Conservation (phyloP, 1,139 yeast genomes). For the Candida gigantensis region DNA sequence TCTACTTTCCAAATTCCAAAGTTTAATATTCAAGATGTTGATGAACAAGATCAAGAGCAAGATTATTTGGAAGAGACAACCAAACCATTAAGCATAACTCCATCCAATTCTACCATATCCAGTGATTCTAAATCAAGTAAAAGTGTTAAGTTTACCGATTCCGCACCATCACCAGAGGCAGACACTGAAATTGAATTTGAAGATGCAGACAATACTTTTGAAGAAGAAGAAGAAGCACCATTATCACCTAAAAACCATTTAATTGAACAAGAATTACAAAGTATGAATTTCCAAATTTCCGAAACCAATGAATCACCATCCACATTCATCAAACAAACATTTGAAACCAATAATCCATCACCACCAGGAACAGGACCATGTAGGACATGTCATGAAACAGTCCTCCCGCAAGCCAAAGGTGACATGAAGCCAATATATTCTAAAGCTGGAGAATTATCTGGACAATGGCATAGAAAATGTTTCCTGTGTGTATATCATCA, state of each 20-base stretch:
- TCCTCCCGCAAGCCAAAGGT: conserved; percentile 51
- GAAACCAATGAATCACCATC: conserved; percentile 17
- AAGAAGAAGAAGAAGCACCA: conserved; percentile 18
- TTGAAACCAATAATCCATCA: background rate
- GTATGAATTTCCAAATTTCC: conserved; percentile 24
- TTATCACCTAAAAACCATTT: conserved; percentile 35
- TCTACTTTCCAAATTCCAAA: conserved; percentile 8
- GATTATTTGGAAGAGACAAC: background rate
- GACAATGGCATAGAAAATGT: conserved; percentile 93
- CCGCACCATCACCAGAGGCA: background rate
- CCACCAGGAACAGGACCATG: conserved; percentile 74
- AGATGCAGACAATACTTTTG: conserved; percentile 1
- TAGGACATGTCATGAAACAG: conserved; percentile 55
- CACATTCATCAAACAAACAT: conserved; percentile 9
- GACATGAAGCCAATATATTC: conserved; percentile 57
- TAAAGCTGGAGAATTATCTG: conserved; percentile 76
- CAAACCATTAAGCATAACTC: conserved; percentile 1
- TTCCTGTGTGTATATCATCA: conserved; percentile 59
- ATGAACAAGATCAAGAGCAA: conserved; percentile 8
- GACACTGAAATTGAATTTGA: background rate
- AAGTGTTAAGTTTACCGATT: background rate
- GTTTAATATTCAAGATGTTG: conserved; percentile 15
- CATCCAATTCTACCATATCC: background rate
- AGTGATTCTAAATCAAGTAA: background rate
- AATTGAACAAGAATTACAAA: conserved; percentile 32